A percentile compares a stretch with the other conserved stretches of the same genome.
Conservation (phyloP, 192 early-diverging fungal genomes). For the Lunasporangiospora selenospora region DNA sequence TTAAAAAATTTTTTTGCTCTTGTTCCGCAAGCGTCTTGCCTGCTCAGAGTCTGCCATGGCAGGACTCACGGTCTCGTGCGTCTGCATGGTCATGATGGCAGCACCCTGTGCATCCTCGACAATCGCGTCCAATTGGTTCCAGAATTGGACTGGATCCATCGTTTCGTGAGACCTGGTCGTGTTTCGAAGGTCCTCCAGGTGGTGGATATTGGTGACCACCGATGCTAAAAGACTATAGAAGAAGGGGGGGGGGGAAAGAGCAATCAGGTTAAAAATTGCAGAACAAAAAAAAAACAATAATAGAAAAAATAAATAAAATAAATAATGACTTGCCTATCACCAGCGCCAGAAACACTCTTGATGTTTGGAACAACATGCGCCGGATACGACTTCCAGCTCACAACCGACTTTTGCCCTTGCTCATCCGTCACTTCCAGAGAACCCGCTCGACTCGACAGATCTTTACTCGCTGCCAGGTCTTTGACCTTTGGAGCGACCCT, state of each 20-base stretch:
- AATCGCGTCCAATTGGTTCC: constrained; percentile 32
- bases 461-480: no score
- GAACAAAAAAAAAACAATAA: constrained; percentile 6
- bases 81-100: constrained; percentile 46
- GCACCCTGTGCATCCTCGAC: constrained; percentile 36
- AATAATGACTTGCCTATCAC: constrained; percentile 66
- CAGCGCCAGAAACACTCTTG: constrained; percentile 78
- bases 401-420: background rate
- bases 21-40: constrained; percentile 3
- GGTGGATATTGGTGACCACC: constrained; percentile 60
- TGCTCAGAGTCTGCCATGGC: constrained; percentile 8
- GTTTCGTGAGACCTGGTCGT: background rate
- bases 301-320: constrained; percentile 23
- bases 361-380: constrained; percentile 20
- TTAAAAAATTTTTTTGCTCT: background rate
- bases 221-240: constrained; percentile 72
- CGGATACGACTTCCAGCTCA: constrained; percentile 42
- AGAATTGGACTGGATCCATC: background rate
- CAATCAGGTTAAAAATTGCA: constrained; percentile 49
- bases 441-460: background rate
- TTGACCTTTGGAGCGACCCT: no score
- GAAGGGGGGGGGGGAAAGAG: no score
- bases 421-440: background rate
- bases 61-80: constrained; percentile 39
- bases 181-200: background rate